Percentiles rank a stretch among this genome's conserved stretches.
Conservation (phyloP, 2,329 filamentous ascomycete genomes). For the Pseudocercospora fuligena region DNA sequence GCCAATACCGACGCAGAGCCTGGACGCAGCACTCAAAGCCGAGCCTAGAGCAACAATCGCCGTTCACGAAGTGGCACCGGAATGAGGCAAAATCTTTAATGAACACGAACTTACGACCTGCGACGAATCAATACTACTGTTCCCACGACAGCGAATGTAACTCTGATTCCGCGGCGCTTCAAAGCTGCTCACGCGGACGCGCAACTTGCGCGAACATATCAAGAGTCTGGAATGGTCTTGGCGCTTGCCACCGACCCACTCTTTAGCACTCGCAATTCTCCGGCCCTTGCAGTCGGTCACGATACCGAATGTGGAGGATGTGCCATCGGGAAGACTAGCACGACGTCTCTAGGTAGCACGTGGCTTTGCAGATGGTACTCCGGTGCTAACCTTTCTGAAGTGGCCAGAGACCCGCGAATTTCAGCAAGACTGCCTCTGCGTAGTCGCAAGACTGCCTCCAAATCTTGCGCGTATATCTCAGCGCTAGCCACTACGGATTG, state of each 20-base stretch:
- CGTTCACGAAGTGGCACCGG: slow-evolving; percentile 31
- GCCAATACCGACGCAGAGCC: slow-evolving; percentile 22
- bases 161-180: background rate
- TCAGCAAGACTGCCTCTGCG: no score
- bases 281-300: background rate
- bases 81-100: slow-evolving; percentile 20
- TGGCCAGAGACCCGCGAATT: no score
- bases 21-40: slow-evolving; percentile 32
- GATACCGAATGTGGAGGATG: background rate
- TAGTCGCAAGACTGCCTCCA: no score
- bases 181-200: background rate
- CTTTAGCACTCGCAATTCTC: background rate
- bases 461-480: no score
- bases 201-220: background rate
- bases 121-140: background rate
- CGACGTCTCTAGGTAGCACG: background rate
- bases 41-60: slow-evolving; percentile 20
- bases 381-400: no score
- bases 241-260: background rate
- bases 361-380: background rate
- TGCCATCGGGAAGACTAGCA: background rate
- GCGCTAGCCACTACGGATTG: no score
- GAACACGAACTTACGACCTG: background rate
- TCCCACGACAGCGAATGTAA: background rate
- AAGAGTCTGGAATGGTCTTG: slow-evolving; percentile 2